These are phyloP conservation scores for Triglochin maritima DNA, from an alignment of 106 monocot genomes.

Conservation along the genomic window DNA sequence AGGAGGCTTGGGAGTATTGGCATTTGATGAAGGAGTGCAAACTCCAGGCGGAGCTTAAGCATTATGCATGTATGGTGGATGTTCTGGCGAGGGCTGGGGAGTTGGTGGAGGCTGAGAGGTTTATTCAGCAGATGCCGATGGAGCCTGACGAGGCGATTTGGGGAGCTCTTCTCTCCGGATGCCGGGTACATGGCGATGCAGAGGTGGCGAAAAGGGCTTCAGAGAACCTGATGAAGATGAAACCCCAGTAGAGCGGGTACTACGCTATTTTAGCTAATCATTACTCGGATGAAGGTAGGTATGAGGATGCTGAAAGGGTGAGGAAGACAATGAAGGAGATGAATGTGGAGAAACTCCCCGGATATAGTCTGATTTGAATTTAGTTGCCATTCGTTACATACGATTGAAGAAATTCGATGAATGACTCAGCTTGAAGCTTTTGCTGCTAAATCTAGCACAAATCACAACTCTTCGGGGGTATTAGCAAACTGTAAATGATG, in stretches of 20 bases:
- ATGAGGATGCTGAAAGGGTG: constrained; percentile 37
- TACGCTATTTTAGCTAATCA: constrained; percentile 38
- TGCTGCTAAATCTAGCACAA: no score
- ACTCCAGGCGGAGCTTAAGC: constrained; percentile 30
- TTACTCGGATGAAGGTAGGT: constrained; percentile 40
- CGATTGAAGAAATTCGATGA: background rate
- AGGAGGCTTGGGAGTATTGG: constrained; percentile 41
- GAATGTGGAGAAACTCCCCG: constrained; percentile 44
- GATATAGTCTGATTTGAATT: constrained; percentile 29
- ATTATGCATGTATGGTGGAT: constrained; percentile 47
- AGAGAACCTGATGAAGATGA: constrained; percentile 15
- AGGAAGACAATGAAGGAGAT: constrained; percentile 36
- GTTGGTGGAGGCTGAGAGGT: constrained; percentile 29
- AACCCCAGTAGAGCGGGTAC: constrained; percentile 31
- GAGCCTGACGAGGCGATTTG: constrained; percentile 33
- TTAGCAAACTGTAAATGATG: no score
- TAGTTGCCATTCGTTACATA: background rate
- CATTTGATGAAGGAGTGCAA: constrained; percentile 20
- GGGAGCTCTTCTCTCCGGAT: constrained; percentile 33
- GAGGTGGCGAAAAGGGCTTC: constrained; percentile 22
- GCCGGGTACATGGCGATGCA: constrained; percentile 30
- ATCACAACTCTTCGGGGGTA: no score
- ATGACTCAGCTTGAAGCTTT: no score
- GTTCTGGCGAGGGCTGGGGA: constrained; percentile 29
- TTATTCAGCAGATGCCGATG: constrained; percentile 38